phyloP scores from a whole-genome alignment of 179 eudicot species.

The Patellifolia procumbens region DNA sequence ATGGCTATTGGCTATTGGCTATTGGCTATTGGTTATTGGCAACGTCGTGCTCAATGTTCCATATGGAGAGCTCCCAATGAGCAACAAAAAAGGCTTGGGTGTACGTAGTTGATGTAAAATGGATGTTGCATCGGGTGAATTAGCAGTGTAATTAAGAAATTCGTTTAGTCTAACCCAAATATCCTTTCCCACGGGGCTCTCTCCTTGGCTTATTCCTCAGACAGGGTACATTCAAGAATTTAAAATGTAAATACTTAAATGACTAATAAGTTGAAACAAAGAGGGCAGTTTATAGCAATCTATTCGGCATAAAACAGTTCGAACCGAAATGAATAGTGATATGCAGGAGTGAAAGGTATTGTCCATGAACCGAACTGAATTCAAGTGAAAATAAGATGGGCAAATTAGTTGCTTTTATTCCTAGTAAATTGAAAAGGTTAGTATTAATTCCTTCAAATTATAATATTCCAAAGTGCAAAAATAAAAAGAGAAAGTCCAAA shows the following conservation, averaged over 20 bases:
- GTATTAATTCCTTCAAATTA: background rate
- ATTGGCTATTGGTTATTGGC: no score
- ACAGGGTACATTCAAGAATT: background rate
- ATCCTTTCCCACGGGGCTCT: background rate
- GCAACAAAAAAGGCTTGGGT: no score
- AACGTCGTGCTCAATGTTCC: no score
- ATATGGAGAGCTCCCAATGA: no score
- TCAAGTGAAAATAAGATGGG: no score
- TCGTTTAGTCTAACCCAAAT: background rate
- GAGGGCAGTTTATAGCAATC: background rate
- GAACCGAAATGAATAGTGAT: background rate
- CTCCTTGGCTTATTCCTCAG: background rate
- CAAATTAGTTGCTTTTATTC: no score
- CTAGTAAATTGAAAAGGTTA: background rate
- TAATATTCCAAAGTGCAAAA: background rate
- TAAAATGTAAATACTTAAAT: background rate
- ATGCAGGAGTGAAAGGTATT: no score
- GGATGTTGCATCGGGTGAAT: no score
- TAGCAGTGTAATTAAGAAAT: background rate
- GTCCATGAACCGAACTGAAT: no score
- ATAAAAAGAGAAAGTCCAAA: background rate
- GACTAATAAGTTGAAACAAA: no score
- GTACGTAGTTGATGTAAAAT: no score
- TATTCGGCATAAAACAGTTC: background rate
- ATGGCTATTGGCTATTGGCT: no score